phyloP scores from a whole-genome alignment of 306 rosid genomes.

The Delonix regia region DNA sequence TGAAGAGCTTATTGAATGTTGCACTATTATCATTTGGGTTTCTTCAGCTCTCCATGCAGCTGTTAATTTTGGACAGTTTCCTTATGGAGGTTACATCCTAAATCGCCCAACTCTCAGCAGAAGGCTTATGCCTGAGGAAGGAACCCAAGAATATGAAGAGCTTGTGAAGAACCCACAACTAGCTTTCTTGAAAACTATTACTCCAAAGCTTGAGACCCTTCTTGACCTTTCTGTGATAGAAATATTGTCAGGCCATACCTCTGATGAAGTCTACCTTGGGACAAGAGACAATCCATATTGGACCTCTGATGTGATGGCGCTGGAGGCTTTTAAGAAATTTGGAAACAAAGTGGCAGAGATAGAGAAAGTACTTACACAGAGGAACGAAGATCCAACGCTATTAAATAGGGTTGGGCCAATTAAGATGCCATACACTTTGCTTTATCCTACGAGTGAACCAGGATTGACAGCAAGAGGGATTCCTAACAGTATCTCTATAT shows the following conservation, averaged over 20 bases:
- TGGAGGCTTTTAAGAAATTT: neutral
- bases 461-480: neutral
- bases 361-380: neutral
- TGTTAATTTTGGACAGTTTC: neutral
- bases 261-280: neutral
- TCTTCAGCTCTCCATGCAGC: neutral
- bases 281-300: neutral
- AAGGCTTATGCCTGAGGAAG: neutral
- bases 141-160: neutral
- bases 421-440: neutral
- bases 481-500: neutral
- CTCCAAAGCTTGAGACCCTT: neutral
- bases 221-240: neutral
- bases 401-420: neutral
- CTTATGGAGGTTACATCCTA: neutral
- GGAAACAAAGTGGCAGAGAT: neutral
- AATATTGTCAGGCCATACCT: neutral
- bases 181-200: neutral
- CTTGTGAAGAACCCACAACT: neutral
- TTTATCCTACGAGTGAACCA: neutral
- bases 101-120: neutral
- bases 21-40: neutral
- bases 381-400: neutral
- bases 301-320: neutral
- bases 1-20: neutral